Evolutionary conservation across 208 protist genomes (phyloP).

Genomic region (Porcisia hertigi): DNA sequence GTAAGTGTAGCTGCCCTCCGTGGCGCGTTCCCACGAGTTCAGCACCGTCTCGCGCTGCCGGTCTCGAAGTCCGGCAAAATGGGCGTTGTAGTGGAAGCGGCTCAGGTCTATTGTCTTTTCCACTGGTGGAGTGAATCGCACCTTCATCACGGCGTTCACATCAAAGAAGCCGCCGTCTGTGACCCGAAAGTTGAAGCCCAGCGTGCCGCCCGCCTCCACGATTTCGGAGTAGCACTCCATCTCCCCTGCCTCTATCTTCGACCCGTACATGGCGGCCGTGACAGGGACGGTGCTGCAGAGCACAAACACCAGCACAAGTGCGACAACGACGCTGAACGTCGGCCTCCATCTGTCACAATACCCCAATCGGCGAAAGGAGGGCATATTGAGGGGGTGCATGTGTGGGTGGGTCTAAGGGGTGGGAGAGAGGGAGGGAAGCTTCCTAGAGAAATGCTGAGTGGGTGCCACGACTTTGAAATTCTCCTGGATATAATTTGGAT

Average conservation of each 20-base stretch:
- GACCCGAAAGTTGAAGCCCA: constrained; percentile 73
- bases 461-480: not conserved
- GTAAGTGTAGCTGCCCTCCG: constrained; percentile 68
- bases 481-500: not conserved
- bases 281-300: constrained; percentile 4
- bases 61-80: constrained; percentile 37
- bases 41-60: constrained; percentile 35
- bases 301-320: constrained; percentile 12
- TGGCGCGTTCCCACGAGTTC: constrained; percentile 55
- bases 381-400: not conserved
- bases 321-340: not conserved
- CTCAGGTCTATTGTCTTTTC: constrained; percentile 26
- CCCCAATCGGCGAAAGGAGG: not conserved
- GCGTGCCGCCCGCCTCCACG: constrained; percentile 52
- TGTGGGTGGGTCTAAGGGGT: not conserved
- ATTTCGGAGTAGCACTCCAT: constrained; percentile 73
- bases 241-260: constrained; percentile 52
- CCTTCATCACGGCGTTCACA: constrained; percentile 54
- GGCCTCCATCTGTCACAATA: not conserved
- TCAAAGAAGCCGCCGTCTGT: constrained; percentile 75
- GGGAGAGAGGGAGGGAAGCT: too few relatives aligned
- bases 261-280: constrained; percentile 31
- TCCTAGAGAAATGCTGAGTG: not conserved
- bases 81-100: constrained; percentile 53
- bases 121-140: constrained; percentile 43